Base-by-base conservation (phyloP, 768 basidiomycete species). In the Tylopilus sp. region DNA sequence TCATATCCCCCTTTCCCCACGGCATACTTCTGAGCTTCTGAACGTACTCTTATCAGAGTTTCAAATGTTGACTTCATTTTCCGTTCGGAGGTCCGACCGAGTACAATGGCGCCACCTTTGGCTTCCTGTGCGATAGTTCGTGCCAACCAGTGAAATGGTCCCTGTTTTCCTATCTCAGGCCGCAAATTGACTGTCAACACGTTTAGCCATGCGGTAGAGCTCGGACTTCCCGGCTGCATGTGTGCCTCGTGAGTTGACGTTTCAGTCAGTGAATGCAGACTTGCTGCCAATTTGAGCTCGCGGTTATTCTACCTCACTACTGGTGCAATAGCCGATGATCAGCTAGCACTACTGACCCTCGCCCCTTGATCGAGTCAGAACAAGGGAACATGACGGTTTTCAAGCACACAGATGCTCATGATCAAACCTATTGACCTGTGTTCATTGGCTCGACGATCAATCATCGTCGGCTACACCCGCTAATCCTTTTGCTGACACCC, bases 61-160 rank as follows among this genome's bases (percentile, higher is more conserved):
- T 58, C 45, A n/a, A 30, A 22, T 40, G n/a, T 65, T 51, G 50
- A 53, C n/a, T n/a, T n/a, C n/a, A n/a, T 52, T 31, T 46, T 48
- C 47, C 44, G 12, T 41, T 55, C 26, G 30, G 49, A 47, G 41
- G 18, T 40, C 30, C 45, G n/a, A 36, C 43, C 23, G 30, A 28
- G 23, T 20, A 7, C 41, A 6, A 25, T n/a, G n/a, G n/a, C n/a
- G n/a, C 8, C 6, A 28, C 7, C 18, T 40, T 28, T 28, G 26
- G 36, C 18, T 43, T 53, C 45, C 21, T 35, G 52, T 49, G 52
- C 41, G 51, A 52, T 44, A 26, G 20, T 6, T 40, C n/a, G 11
- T 26, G 22, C 41, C 44, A 40, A n/a, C 39, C 36, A 47, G 41
- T 51, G 51, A 12, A 25, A 30, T 18, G 17, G 42, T 48, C 47